Conservation (phyloP, 2,329 filamentous ascomycete species). For the Penicillium brevicompactum region DNA sequence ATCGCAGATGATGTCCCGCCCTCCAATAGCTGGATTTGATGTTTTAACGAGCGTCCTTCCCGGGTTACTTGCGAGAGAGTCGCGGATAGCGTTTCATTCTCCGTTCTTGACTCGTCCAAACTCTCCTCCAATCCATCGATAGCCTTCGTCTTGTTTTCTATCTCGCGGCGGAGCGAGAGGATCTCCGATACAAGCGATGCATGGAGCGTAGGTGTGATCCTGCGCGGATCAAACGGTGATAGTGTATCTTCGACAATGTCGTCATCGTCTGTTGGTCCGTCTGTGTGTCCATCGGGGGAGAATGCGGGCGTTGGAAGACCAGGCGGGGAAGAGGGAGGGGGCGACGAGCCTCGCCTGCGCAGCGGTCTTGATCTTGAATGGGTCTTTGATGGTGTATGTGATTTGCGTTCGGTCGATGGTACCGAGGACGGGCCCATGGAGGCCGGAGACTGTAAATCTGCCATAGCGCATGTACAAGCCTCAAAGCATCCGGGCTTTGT, state of each 20-base stretch:
- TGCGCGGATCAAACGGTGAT: slow-evolving; percentile 78
- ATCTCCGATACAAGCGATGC: slow-evolving; percentile 96
- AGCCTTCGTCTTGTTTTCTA: slow-evolving; percentile 83
- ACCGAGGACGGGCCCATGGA: slow-evolving; percentile 67
- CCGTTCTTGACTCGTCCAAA: slow-evolving; percentile 69
- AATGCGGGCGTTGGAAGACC: slow-evolving; percentile 51
- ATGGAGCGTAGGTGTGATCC: slow-evolving; percentile 93
- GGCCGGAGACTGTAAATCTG: slow-evolving; percentile 53
- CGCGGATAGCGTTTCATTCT: slow-evolving; percentile 71
- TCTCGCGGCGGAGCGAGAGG: slow-evolving; percentile 78
- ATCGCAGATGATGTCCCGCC: slow-evolving; percentile 85
- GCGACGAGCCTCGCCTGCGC: slow-evolving; percentile 66
- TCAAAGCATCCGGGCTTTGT: slow-evolving; percentile 21
- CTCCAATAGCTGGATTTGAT: slow-evolving; percentile 83
- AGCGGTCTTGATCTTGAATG: slow-evolving; percentile 61
- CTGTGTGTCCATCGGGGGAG: slow-evolving; percentile 39
- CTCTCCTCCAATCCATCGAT: slow-evolving; percentile 82
- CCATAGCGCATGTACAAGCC: slow-evolving; percentile 26
- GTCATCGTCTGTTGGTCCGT: slow-evolving; percentile 40
- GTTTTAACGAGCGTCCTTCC: slow-evolving; percentile 78
- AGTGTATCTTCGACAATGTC: slow-evolving; percentile 63
- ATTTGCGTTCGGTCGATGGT: slow-evolving; percentile 48
- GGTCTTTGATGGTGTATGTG: slow-evolving; percentile 19
- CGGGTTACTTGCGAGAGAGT: slow-evolving; percentile 66
- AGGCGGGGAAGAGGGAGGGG: slow-evolving; percentile 64